Percentiles rank a stretch among this genome's conserved stretches.
phyloP scores from a whole-genome alignment of 352 stramenopile species.

The Globisporangium ultimum region DNA sequence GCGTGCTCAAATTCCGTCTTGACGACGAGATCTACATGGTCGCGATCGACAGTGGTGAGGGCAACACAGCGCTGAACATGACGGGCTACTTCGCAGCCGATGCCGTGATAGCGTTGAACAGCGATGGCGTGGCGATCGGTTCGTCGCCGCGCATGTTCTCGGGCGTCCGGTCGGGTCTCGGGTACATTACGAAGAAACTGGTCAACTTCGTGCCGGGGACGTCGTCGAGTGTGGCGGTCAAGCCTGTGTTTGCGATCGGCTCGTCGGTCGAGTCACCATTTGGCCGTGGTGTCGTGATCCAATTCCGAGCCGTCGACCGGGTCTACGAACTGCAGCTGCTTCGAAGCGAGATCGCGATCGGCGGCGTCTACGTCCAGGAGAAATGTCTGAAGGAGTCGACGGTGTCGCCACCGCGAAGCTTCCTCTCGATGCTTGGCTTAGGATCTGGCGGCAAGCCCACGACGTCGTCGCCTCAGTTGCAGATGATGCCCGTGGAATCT shows the following conservation, averaged over 20 bases:
- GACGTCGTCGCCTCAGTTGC: slow-evolving; percentile 1
- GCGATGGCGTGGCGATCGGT: slow-evolving; percentile 29
- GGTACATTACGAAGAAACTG: slow-evolving; percentile 80
- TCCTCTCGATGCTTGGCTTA: slow-evolving; percentile 62
- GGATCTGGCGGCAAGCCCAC: slow-evolving; percentile 14
- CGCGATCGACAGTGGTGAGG: slow-evolving; percentile 32
- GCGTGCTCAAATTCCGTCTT: slow-evolving; percentile 53
- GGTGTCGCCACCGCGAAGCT: slow-evolving; percentile 59
- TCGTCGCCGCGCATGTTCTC: slow-evolving; percentile 69
- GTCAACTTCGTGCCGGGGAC: slow-evolving; percentile 65
- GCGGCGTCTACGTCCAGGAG: slow-evolving; percentile 56
- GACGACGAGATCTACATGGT: slow-evolving; percentile 77
- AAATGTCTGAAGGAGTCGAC: slow-evolving; percentile 36
- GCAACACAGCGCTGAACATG: slow-evolving; percentile 35
- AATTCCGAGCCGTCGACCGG: slow-evolving; percentile 55
- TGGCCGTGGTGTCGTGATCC: slow-evolving; percentile 60
- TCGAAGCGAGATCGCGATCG: slow-evolving; percentile 30
- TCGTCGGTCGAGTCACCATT: slow-evolving; percentile 74
- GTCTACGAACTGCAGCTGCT: slow-evolving; percentile 74
- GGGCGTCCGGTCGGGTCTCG: slow-evolving; percentile 64
- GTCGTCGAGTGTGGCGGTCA: slow-evolving; percentile 14
- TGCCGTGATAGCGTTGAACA: slow-evolving; percentile 39
- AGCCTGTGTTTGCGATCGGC: slow-evolving; percentile 50
- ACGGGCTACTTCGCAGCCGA: slow-evolving; percentile 47
- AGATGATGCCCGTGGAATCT: slow-evolving; percentile 12